Conservation (phyloP, 139 green algal species). For the Raphidocelis subcapitata region DNA sequence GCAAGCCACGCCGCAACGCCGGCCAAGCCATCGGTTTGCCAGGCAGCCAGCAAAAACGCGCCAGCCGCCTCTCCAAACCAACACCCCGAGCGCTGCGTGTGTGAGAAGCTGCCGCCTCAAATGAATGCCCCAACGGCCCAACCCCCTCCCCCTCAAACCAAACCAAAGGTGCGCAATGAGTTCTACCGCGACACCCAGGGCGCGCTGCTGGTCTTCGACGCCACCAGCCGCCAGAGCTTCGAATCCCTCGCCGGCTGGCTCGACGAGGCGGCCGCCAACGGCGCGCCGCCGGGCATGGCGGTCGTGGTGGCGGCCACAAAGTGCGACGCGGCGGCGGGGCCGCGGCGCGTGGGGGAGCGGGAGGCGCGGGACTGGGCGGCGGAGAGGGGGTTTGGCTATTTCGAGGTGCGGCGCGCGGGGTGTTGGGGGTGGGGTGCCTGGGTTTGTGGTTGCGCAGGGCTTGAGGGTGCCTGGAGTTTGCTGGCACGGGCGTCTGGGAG, state of each 20-base stretch:
- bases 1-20: no score
- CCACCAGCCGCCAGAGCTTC: slow-evolving; percentile 42
- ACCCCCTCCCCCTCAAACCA: no score
- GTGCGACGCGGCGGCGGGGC: slow-evolving; percentile 32
- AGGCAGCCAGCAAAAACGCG: no score
- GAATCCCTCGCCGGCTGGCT: slow-evolving; percentile 53
- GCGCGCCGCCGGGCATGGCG: slow-evolving; percentile 49
- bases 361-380: slow-evolving; percentile 59
- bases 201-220: slow-evolving; percentile 34
- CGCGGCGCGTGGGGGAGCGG: slow-evolving; percentile 51
- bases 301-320: slow-evolving; percentile 57
- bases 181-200: slow-evolving; percentile 67
- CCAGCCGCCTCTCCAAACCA: no score
- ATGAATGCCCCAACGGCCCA: no score
- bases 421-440: no score
- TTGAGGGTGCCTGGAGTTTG: no score
- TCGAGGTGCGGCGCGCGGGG: slow-evolving; percentile 54
- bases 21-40: no score
- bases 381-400: slow-evolving; percentile 45
- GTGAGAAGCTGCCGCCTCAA: no score
- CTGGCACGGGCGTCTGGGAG: no score
- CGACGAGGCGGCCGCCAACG: slow-evolving; percentile 38
- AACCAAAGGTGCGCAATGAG: slow-evolving; percentile 65
- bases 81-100: no score
- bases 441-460: no score